phyloP scores from a whole-genome alignment of 2,329 filamentous ascomycete species.

The Fusarium anthophilum region DNA sequence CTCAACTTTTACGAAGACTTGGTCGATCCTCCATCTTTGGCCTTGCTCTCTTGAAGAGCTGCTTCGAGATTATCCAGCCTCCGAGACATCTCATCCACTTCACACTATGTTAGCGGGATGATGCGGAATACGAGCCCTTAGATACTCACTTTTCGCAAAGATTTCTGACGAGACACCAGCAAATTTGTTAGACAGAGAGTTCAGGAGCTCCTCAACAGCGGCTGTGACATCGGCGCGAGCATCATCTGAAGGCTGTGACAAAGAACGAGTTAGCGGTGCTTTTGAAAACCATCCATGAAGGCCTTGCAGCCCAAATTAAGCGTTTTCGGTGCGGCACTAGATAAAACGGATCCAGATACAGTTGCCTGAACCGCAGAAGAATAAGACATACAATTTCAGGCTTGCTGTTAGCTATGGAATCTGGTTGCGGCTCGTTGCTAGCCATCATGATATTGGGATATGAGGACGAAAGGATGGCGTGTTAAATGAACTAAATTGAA shows the following conservation, averaged over 20 bases:
- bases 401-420: constrained; percentile 43
- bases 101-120: constrained; percentile 22
- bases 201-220: constrained; percentile 87
- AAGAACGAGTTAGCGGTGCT: constrained; percentile 26
- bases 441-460: constrained; percentile 45
- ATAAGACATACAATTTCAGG: constrained; percentile 47
- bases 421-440: constrained; percentile 49
- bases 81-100: constrained; percentile 95
- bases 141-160: constrained; percentile 80
- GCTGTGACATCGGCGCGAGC: constrained; percentile 73
- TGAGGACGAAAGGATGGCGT: neutral
- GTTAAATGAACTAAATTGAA: neutral
- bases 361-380: neutral
- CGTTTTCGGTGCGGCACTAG: constrained; percentile 1
- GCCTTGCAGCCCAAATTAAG: neutral
- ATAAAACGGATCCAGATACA: neutral
- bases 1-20: constrained; percentile 43
- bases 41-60: constrained; percentile 69
- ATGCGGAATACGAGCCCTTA: neutral
- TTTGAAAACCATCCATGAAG: neutral
- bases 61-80: constrained; percentile 85
- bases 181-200: constrained; percentile 86
- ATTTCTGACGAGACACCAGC: constrained; percentile 85
- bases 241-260: constrained; percentile 53
- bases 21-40: constrained; percentile 51